A percentile compares a stretch with the other conserved stretches of the same genome.
These are phyloP conservation scores for Acer saccharum DNA, from an alignment of 345 rosid genomes.

Conservation along the genomic window DNA sequence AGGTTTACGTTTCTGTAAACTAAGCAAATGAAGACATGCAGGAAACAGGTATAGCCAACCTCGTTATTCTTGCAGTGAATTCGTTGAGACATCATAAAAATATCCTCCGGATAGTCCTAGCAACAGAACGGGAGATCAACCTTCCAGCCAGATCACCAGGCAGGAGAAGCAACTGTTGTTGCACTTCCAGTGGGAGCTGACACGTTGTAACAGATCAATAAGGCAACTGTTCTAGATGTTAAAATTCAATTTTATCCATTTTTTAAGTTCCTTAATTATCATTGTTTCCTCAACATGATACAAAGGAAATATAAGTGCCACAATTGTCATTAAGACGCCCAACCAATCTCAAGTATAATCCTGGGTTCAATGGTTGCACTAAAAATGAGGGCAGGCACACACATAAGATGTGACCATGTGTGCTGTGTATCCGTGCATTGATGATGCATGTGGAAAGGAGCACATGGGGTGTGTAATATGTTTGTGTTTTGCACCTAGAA, in stretches of 20 bases:
- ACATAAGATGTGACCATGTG: not conserved
- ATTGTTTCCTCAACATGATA: not conserved
- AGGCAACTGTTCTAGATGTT: not conserved
- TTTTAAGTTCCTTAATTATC: not conserved
- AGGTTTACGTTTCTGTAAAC: not conserved
- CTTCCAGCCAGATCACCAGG: slow-evolving; percentile 76
- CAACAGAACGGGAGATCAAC: slow-evolving; percentile 72
- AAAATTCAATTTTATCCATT: not conserved
- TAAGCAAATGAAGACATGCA: not conserved
- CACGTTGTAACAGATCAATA: not conserved
- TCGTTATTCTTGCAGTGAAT: not conserved
- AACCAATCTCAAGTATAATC: not conserved
- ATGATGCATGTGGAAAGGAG: not conserved
- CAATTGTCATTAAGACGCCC: not conserved
- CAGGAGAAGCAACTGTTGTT: slow-evolving; percentile 69
- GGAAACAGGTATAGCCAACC: not conserved
- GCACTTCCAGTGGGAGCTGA: slow-evolving; percentile 84
- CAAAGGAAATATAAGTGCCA: not conserved
- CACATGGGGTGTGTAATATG: not conserved
- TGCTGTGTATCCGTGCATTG: too few species aligned
- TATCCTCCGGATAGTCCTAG: slow-evolving; percentile 73
- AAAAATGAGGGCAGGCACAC: not conserved
- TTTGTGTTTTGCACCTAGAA: not conserved
- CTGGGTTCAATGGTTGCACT: not conserved
- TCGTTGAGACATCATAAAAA: slow-evolving; percentile 45